These are phyloP conservation scores for Linderniella brevidens DNA, from an alignment of 257 asterid genomes.

Conservation along the genomic window DNA sequence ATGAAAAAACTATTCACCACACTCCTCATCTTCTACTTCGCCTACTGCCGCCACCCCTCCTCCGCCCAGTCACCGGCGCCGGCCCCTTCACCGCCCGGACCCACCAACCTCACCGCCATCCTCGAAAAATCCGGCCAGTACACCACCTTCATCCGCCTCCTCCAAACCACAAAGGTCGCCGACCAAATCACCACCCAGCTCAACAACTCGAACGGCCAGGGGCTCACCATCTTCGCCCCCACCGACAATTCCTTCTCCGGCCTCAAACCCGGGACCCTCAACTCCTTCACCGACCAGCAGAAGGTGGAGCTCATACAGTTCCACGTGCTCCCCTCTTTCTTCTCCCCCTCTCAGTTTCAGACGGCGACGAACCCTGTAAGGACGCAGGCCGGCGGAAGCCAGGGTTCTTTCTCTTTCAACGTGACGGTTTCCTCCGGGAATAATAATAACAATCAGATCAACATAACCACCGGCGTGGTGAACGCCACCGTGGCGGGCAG, in stretches of 20 bases:
- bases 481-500: constrained; percentile 28
- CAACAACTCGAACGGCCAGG: constrained; percentile 26
- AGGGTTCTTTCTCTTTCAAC: constrained; percentile 33
- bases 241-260: constrained; percentile 26
- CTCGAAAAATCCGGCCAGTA: constrained; percentile 39
- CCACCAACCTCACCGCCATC: constrained; percentile 30
- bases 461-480: constrained; percentile 31
- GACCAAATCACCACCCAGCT: constrained; percentile 35
- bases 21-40: constrained; percentile 14
- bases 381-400: constrained; percentile 44
- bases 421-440: constrained; percentile 22
- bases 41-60: constrained; percentile 11
- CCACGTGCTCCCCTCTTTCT: constrained; percentile 34
- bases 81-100: constrained; percentile 29
- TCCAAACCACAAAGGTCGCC: constrained; percentile 30
- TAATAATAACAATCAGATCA: constrained; percentile 11
- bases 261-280: constrained; percentile 28
- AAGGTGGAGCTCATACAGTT: constrained; percentile 35
- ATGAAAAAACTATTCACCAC: constrained; percentile 9
- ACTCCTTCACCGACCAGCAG: constrained; percentile 30
- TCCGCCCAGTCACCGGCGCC: constrained; percentile 24
- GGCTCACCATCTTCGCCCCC: constrained; percentile 39
- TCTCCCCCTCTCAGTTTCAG: constrained; percentile 30
- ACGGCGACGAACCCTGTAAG: constrained; percentile 37
- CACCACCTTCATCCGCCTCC: constrained; percentile 30